phyloP scores from a whole-genome alignment of 768 basidiomycete genomes.

The Mycena rosella region DNA sequence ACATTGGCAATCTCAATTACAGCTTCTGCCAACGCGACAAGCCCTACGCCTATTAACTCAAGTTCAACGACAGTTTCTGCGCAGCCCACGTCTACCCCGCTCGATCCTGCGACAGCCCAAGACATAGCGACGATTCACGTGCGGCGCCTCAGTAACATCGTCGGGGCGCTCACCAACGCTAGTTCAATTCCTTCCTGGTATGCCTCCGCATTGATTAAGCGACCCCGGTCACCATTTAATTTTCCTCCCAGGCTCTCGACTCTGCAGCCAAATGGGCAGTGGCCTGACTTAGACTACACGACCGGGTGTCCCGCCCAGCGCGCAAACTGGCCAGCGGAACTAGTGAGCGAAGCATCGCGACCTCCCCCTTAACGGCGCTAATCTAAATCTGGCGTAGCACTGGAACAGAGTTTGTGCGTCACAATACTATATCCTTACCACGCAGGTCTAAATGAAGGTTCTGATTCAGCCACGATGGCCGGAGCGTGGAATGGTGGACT shows the following conservation, averaged over 20 bases:
- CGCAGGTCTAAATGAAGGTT: too few species aligned
- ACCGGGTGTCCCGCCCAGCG: slow-evolving; percentile 57
- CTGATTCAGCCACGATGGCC: slow-evolving; percentile 64
- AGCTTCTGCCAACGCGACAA: too few species aligned
- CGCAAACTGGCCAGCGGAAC: too few species aligned
- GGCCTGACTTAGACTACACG: slow-evolving; percentile 65
- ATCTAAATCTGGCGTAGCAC: not conserved
- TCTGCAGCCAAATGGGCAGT: slow-evolving; percentile 53
- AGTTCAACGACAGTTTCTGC: not conserved
- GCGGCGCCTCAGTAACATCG: not conserved
- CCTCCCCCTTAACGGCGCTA: not conserved
- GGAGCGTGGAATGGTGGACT: slow-evolving; percentile 66
- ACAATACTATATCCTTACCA: too few species aligned
- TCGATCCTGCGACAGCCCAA: not conserved
- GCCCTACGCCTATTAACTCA: not conserved
- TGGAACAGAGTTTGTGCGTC: not conserved
- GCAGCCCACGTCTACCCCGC: not conserved
- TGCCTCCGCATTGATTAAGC: not conserved
- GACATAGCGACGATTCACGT: not conserved
- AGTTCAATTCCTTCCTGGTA: not conserved
- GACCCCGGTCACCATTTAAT: not conserved
- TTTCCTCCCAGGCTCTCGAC: slow-evolving; percentile 44
- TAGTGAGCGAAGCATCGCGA: not conserved
- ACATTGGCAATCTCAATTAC: too few species aligned
- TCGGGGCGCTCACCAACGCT: not conserved